Evolutionary conservation across 805 yeast species (phyloP).

Genomic region (Kazachstania africana): DNA sequence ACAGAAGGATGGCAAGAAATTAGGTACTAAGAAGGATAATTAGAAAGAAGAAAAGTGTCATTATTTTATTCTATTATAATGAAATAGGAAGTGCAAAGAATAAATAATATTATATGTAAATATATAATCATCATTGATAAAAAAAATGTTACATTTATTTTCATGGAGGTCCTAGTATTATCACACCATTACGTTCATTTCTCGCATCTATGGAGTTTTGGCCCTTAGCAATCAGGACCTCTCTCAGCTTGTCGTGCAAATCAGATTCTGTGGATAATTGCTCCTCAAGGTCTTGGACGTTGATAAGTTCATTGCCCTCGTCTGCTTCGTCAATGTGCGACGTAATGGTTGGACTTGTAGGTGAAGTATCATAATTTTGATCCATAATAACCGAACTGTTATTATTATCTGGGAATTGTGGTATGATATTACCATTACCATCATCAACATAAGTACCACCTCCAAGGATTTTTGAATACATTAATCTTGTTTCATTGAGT

Average conservation of each 20-base stretch:
- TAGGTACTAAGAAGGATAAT: neutral
- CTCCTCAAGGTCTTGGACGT: slow-evolving; percentile 13
- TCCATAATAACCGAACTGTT: neutral
- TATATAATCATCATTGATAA: too few relatives aligned
- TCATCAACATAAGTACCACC: slow-evolving; percentile 23
- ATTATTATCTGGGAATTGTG: slow-evolving; percentile 7
- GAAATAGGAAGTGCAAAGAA: too few relatives aligned
- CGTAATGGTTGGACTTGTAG: slow-evolving; percentile 1
- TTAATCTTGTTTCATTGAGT: slow-evolving; percentile 20
- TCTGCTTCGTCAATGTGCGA: too few relatives aligned
- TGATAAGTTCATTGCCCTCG: slow-evolving; percentile 4
- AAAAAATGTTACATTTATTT: too few relatives aligned
- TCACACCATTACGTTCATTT: slow-evolving; percentile 24
- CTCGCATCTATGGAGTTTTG: slow-evolving; percentile 18
- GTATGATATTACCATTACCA: slow-evolving; percentile 15
- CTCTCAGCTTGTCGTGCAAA: slow-evolving; percentile 19
- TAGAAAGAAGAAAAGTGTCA: neutral
- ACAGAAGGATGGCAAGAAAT: neutral
- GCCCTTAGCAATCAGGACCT: slow-evolving; percentile 16
- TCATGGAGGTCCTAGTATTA: slow-evolving; percentile 21
- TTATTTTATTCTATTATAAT: too few relatives aligned
- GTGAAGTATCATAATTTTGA: slow-evolving; percentile 1
- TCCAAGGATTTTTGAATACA: slow-evolving; percentile 25
- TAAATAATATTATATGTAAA: too few relatives aligned
- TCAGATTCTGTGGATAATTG: slow-evolving; percentile 21